A percentile compares a stretch with the other conserved stretches of the same genome.
Conservation (phyloP, 2,329 filamentous ascomycete genomes). For the Diaporthe nobilis region DNA sequence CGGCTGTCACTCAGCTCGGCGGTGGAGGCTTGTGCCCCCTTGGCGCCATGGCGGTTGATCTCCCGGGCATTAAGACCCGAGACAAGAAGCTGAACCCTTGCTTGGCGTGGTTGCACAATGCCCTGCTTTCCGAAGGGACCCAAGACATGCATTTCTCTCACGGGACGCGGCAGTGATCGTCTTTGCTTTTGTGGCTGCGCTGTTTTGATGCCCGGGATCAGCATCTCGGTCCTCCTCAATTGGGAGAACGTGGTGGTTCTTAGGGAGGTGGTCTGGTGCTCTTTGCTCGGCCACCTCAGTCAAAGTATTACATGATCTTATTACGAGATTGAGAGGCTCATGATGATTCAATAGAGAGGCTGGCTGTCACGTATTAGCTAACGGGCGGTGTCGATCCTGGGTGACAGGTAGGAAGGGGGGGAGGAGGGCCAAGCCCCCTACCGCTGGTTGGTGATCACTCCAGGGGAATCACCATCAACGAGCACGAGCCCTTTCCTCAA, state of each 20-base stretch:
- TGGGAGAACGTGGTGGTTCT: not conserved
- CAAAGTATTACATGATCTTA: slow-evolving; percentile 15
- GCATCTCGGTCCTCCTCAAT: not conserved
- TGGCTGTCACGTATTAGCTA: not conserved
- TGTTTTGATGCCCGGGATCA: not conserved
- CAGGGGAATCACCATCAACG: not conserved
- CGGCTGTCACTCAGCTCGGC: slow-evolving; percentile 30
- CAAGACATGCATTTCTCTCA: not conserved
- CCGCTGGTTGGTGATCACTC: not conserved
- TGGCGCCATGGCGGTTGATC: slow-evolving; percentile 32
- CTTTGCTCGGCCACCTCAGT: not conserved
- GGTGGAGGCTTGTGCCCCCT: slow-evolving; percentile 12
- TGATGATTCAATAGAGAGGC: not conserved
- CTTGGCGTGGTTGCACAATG: slow-evolving; percentile 3
- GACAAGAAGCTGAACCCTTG: slow-evolving; percentile 17
- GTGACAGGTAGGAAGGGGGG: not conserved
- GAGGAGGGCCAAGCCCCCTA: not conserved
- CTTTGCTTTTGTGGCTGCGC: not conserved
- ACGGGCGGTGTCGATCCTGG: not conserved
- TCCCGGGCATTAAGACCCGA: slow-evolving; percentile 27
- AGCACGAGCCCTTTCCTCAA: not conserved
- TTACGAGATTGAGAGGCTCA: slow-evolving; percentile 18
- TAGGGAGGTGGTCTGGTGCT: not conserved
- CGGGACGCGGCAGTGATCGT: not conserved
- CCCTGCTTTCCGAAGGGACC: not conserved